Conservation (phyloP, 495 filamentous ascomycete genomes). For the Podospora pseudoanserina region DNA sequence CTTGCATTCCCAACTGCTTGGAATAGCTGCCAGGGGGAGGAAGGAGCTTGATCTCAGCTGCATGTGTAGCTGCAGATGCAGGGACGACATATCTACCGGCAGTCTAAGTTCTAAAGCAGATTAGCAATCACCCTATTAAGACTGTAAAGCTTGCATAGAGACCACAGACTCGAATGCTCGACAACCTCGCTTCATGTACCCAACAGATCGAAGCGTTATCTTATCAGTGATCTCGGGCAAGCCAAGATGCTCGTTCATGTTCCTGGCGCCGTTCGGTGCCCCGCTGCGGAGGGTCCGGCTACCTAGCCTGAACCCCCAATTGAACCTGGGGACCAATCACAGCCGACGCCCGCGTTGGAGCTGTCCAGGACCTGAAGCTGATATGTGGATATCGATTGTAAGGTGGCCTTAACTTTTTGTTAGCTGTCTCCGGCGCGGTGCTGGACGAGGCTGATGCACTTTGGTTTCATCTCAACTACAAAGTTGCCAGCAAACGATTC, state of each 20-base stretch:
- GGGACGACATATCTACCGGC: background rate
- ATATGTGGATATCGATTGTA: conserved; percentile 15
- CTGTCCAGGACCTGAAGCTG: background rate
- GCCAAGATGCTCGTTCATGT: background rate
- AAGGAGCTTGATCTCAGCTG: background rate
- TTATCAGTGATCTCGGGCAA: background rate
- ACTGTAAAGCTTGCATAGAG: too few relatives aligned
- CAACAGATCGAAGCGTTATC: background rate
- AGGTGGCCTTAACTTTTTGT: conserved; percentile 32
- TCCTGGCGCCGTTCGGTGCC: background rate
- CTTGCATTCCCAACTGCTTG: background rate
- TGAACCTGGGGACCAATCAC: background rate
- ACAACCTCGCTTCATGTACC: too few relatives aligned
- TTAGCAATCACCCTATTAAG: background rate
- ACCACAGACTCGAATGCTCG: too few relatives aligned
- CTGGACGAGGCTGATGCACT: background rate
- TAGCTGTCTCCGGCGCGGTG: conserved; percentile 9
- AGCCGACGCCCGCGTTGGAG: background rate
- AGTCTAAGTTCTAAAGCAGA: background rate
- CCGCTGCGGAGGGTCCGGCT: background rate
- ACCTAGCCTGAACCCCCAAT: background rate
- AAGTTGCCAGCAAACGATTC: background rate
- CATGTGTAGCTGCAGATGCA: background rate
- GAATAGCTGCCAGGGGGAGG: background rate
- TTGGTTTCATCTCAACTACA: background rate